Evolutionary conservation across 805 yeast genomes (phyloP), one percentile per base, ranked within the genome.

Genomic region (Torulaspora microellipsoides): DNA sequence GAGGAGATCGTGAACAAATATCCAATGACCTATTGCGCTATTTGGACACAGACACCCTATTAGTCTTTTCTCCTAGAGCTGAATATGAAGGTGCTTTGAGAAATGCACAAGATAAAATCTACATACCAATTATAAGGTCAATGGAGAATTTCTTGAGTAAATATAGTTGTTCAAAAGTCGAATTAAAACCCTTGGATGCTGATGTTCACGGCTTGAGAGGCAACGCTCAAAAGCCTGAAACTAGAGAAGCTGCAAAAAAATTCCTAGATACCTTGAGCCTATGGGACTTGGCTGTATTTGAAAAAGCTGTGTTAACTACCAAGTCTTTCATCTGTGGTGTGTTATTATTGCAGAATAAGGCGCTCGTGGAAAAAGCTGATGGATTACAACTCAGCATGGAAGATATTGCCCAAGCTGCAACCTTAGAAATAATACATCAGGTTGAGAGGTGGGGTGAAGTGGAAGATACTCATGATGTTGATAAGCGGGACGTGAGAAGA

Each of bases 381-480:
- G 54, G 61, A 8, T 51, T 68, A 25, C 64, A 68, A 41, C 64
- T 75, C 40, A 51, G 78, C 2, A 66, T 85, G 13, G 89, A 83
- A 42, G 85, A 87, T 48, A 73, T 91, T 31, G 83, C 90, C 1
- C 78, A 78, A 55, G 76, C 84, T 45, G 89, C 89, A 8, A 81
- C 84, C 44, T 70, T 93, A 55, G 99, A 93, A 60, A 81, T 82
- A 11, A 80, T 83, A 28, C 78, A 77, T 65, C 99, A 93, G 67
- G 85, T 95, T 29, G 80, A 79, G 15, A 76, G 81, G 58, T 93
- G 99, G 99, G 99, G 99, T 27, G 97, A 91, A 65, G 98, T 91
- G 17, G 98, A 93, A 67, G 99, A 93, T 59, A 88, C 98, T 2
- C 99, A 93, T 61, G 99, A 93, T 63, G 97, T 93, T n/a, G 95